Percentiles rank a stretch among this genome's conserved stretches.
Evolutionary conservation across 345 rosid genomes (phyloP).

Genomic region (Eucalyptus marginata): DNA sequence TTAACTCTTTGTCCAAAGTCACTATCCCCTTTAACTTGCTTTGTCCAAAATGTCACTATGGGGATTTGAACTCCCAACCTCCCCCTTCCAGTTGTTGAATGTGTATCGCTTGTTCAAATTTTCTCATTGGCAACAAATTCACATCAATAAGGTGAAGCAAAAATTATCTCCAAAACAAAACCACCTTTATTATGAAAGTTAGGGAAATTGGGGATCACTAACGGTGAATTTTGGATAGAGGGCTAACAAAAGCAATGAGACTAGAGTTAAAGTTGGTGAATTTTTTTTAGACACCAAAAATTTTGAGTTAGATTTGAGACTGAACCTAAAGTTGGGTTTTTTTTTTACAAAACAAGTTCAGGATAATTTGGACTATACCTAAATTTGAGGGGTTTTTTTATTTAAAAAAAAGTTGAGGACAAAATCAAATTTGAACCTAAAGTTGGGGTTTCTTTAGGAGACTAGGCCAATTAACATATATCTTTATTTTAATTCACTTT

Average conservation of each 20-base stretch:
- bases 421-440: neutral
- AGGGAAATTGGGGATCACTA: neutral
- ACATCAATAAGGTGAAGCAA: neutral
- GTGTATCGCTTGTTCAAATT: no score
- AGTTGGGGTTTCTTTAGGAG: neutral
- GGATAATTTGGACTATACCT: no score
- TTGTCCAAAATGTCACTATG: no score
- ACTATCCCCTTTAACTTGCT: no score
- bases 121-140: neutral
- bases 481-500: neutral
- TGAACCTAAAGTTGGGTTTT: neutral
- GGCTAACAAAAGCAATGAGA: neutral
- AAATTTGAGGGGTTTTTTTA: no score
- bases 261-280: neutral
- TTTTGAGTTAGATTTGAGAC: neutral
- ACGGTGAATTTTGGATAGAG: neutral
- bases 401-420: no score
- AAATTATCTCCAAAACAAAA: neutral
- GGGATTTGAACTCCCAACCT: no score
- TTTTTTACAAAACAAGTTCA: no score
- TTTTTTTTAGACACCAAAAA: neutral
- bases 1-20: neutral
- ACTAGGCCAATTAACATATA: neutral
- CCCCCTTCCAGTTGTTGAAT: neutral
- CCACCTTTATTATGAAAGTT: accelerated